Evolutionary conservation across 2,329 filamentous ascomycete species (phyloP), one percentile per base, ranked within the genome.

Genomic region (Fusarium cicatricum): DNA sequence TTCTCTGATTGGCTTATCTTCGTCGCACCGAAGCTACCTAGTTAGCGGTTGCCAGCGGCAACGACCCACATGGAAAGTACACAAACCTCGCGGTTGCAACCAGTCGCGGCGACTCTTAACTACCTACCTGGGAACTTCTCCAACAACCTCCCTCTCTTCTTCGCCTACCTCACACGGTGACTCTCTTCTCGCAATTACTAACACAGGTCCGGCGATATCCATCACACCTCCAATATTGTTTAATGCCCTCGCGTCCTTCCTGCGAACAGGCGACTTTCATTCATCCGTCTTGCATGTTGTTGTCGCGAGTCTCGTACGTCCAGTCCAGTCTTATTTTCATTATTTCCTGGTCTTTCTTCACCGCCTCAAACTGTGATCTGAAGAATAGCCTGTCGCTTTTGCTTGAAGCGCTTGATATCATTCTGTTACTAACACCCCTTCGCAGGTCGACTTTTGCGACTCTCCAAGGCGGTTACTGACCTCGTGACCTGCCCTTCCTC

Each of bases 11-110:
- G 60, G 60, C 15, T 11, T 6, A 23, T 2, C 16, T 2, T 29
- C 3, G 16, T 31, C 42, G 36, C 41, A 48, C 45, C 23, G 15
- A 17, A 17, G 17, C 17, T 46, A 39, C 49, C 33, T 39, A 21
- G 28, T 14, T 21, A 11, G 26, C 33, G 50, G 70, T 72, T 72
- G 70, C 64, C 67, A 72, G 21, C 66, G 55, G 72, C 72, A 74
- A 74, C 72, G 60, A 44, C 46, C 43, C 45, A 23, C 49, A 19
- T 17, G 52, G 55, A 70, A 74, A 72, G 70, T 74, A 74, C 71
- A 74, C 72, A 74, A 74, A 73, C 64, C 63, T 67, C 47, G 33
- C 44, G 51, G 37, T 41, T 45, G 16, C 32, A 21, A 26, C 52
- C 33, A 43, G 45, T 54, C 57, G 50, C 56, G 43, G 60, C 55